phyloP scores from a whole-genome alignment of 2,329 filamentous ascomycete species.

The Arthroderma sp. region DNA sequence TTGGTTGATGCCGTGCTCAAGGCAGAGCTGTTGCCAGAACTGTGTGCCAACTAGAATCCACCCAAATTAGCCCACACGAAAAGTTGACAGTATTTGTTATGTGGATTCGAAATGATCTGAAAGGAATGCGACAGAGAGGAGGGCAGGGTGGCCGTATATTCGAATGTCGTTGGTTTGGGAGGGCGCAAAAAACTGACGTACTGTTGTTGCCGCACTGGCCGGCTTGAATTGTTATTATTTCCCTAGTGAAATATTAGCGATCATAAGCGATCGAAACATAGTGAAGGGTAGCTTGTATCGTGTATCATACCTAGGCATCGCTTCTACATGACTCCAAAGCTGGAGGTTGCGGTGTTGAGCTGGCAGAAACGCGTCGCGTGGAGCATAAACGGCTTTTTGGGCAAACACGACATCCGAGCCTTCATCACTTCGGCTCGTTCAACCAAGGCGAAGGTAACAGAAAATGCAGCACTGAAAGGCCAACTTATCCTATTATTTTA shows the following conservation, averaged over 20 bases:
- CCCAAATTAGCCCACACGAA: slow-evolving; percentile 1
- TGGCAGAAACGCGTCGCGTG: no score
- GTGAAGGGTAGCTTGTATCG: no score
- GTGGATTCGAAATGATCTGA: neutral
- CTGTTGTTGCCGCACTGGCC: slow-evolving; percentile 99
- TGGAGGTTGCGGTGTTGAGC: no score
- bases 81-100: neutral
- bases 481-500: no score
- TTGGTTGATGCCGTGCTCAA: slow-evolving; percentile 94
- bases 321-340: no score
- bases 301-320: no score
- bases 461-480: no score
- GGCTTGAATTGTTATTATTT: slow-evolving; percentile 98
- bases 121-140: neutral
- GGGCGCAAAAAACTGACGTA: slow-evolving; percentile 38
- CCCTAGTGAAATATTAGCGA: slow-evolving; percentile 41
- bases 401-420: no score
- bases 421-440: no score
- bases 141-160: neutral
- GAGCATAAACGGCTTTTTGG: no score
- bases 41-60: slow-evolving; percentile 65
- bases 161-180: neutral
- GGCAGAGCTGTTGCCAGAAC: slow-evolving; percentile 98
- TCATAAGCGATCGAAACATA: no score
- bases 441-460: no score